Conservation (phyloP, 495 filamentous ascomycete species). For the Astrothelium subdiscretum region DNA sequence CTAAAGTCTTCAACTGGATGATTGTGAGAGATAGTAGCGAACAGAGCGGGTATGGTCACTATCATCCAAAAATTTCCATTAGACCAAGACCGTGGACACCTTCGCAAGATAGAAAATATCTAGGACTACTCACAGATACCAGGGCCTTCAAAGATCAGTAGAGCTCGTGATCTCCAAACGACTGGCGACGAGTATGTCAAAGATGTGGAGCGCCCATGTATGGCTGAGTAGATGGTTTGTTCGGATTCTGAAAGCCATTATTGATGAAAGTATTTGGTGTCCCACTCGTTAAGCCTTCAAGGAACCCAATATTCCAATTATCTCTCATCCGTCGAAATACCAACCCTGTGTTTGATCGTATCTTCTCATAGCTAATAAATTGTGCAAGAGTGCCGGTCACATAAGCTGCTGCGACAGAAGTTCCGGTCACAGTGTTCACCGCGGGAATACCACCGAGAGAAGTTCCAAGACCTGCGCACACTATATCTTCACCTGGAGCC, state of each 20-base stretch:
- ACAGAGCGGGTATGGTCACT: too few species aligned
- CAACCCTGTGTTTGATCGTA: background rate
- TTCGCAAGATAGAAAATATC: too few species aligned
- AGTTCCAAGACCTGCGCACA: background rate
- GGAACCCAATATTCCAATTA: background rate
- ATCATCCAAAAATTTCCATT: too few species aligned
- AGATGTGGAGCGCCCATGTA: background rate
- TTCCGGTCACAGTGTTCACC: background rate
- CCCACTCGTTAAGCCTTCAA: background rate
- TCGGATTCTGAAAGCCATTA: background rate
- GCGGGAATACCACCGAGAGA: background rate
- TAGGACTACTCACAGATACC: too few species aligned
- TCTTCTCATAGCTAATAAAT: background rate
- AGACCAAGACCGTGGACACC: too few species aligned
- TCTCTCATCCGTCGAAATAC: background rate
- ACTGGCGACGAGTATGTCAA: too few species aligned
- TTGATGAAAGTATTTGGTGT: background rate
- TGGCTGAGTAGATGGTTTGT: background rate
- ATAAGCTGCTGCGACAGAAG: background rate
- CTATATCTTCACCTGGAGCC: background rate
- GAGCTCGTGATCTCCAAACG: too few species aligned
- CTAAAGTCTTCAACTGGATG: too few species aligned
- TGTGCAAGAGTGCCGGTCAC: background rate
- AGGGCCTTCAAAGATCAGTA: too few species aligned
- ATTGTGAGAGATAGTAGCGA: too few species aligned